Percentiles rank a stretch among this genome's conserved stretches.
These are phyloP conservation scores for Cichorium intybus DNA, from an alignment of 140 eudicot species.

Conservation along the genomic window DNA sequence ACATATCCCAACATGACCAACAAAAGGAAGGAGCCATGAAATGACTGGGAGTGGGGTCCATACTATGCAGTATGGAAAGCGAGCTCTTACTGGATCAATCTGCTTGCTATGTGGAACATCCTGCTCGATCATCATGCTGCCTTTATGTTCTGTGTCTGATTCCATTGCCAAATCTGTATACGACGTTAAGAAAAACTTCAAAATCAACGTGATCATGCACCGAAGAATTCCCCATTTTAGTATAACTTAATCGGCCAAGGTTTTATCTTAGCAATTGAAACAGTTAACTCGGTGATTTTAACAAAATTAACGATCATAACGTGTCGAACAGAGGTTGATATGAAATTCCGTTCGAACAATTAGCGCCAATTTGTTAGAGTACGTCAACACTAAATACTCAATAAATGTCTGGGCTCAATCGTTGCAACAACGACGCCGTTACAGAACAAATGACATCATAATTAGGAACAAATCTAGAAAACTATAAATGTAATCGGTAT, in stretches of 20 bases:
- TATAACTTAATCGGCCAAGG: background rate
- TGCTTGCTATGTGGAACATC: slow-evolving; percentile 23
- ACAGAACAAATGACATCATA: background rate
- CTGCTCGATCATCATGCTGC: slow-evolving; percentile 41
- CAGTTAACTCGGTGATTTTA: background rate
- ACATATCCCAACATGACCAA: slow-evolving; percentile 74
- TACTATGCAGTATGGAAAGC: slow-evolving; percentile 77
- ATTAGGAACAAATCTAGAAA: background rate
- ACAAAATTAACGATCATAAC: background rate
- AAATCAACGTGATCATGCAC: too few relatives aligned
- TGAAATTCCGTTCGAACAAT: background rate
- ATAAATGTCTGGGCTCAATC: background rate
- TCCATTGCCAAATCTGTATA: slow-evolving; percentile 43
- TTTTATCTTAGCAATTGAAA: background rate
- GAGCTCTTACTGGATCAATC: slow-evolving; percentile 58
- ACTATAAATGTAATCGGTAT: background rate
- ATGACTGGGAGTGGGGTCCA: slow-evolving; percentile 50
- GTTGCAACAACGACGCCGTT: background rate
- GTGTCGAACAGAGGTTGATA: background rate
- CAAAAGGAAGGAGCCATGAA: slow-evolving; percentile 79
- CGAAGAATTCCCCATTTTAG: too few relatives aligned
- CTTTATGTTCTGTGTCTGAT: slow-evolving; percentile 37
- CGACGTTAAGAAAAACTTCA: background rate
- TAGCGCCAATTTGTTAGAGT: background rate
- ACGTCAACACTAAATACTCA: background rate